Conservation (phyloP, 2,329 filamentous ascomycete genomes). For the Fusarium pseudonygamai region DNA sequence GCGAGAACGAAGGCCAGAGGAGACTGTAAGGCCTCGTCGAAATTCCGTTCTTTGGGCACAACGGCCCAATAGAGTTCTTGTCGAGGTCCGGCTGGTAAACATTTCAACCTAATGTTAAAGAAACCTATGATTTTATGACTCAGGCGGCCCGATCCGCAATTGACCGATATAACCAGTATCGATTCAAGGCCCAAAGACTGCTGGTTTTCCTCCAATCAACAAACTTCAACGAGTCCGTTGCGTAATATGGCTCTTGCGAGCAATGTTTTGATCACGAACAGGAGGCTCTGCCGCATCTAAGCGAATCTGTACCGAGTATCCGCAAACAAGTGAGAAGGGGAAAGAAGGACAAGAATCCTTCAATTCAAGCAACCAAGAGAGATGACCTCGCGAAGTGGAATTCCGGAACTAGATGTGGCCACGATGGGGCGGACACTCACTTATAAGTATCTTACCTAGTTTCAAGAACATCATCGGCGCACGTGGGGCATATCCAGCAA, state of each 20-base stretch:
- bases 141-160: conserved; percentile 1
- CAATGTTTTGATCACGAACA: neutral
- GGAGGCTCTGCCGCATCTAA: conserved; percentile 24
- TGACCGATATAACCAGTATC: neutral
- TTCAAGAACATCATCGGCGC: conserved; percentile 7
- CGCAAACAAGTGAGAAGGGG: conserved; percentile 4
- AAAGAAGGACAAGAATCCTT: conserved; percentile 12
- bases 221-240: neutral
- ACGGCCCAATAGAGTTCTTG: conserved; percentile 32
- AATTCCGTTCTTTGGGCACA: conserved; percentile 12
- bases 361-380: conserved; percentile 5
- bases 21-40: conserved; percentile 25
- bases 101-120: conserved; percentile 4
- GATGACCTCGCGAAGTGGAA: neutral
- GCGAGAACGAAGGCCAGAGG: conserved; percentile 8
- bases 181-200: conserved; percentile 12
- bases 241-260: neutral
- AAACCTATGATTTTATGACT: neutral
- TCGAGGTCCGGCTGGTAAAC: conserved; percentile 29
- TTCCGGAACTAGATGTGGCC: conserved; percentile 5
- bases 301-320: conserved; percentile 20
- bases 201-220: neutral
- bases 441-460: conserved; percentile 27
- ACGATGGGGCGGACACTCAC: conserved; percentile 21
- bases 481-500: conserved; percentile 16